Evolutionary conservation across 257 asterid genomes (phyloP).

Genomic region (Anisodus acutangulus): DNA sequence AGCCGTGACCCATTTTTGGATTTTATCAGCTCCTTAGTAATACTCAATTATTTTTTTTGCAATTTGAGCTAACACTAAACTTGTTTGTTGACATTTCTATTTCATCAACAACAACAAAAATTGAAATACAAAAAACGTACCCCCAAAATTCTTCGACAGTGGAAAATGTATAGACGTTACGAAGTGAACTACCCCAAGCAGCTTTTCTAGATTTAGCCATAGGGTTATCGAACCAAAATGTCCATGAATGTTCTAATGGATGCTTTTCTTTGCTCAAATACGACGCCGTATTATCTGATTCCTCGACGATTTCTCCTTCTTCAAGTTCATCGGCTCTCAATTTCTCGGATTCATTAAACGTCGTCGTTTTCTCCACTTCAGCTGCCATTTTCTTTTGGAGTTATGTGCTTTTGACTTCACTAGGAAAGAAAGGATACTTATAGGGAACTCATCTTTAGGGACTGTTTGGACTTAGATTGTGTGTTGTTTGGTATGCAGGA

Average conservation of each 20-base stretch:
- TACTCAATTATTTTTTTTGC: neutral
- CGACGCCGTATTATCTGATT: neutral
- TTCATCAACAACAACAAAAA: too few relatives aligned
- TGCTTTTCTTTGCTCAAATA: conserved; percentile 29
- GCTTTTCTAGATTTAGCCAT: conserved; percentile 36
- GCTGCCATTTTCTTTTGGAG: neutral
- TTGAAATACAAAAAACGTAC: neutral
- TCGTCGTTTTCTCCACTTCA: neutral
- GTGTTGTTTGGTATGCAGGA: too few relatives aligned
- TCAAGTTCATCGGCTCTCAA: conserved; percentile 16
- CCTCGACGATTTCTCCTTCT: neutral
- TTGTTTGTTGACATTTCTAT: neutral
- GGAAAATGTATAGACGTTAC: conserved; percentile 50
- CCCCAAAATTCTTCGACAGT: conserved; percentile 58
- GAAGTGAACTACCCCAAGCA: conserved; percentile 43
- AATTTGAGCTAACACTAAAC: neutral
- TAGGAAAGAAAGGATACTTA: too few relatives aligned
- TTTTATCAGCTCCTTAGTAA: neutral
- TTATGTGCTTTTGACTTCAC: too few relatives aligned
- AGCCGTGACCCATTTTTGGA: neutral
- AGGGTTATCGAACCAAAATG: conserved; percentile 45
- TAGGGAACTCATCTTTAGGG: too few relatives aligned
- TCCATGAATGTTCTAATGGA: conserved; percentile 45
- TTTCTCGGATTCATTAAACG: neutral
- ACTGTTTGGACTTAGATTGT: too few relatives aligned